phyloP scores from a whole-genome alignment of 208 protist species.

The Trypanosoma brucei region DNA sequence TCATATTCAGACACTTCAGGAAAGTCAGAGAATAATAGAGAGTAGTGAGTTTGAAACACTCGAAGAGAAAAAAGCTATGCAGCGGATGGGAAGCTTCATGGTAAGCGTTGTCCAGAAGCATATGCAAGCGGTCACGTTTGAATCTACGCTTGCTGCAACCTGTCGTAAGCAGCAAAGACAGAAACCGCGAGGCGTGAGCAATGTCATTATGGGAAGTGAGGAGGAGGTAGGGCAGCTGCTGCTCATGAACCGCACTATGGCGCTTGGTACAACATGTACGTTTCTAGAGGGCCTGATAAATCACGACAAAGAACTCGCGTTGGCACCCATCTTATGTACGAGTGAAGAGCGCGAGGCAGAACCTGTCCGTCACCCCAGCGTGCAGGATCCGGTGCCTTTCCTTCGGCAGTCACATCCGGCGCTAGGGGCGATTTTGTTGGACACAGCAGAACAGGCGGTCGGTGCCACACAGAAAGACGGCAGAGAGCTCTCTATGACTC shows the following conservation, averaged over 20 bases:
- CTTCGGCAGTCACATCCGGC: constrained; percentile 12
- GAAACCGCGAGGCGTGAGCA: neutral
- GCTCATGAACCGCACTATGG: constrained; percentile 24
- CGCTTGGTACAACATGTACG: constrained; percentile 17
- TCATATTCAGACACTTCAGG: constrained; percentile 8
- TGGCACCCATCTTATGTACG: neutral
- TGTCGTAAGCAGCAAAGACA: neutral
- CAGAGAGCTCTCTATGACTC: neutral
- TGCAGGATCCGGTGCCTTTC: constrained; percentile 4
- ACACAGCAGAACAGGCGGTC: neutral
- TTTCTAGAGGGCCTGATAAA: neutral
- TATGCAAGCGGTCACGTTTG: constrained; percentile 10
- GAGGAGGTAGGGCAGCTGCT: constrained; percentile 11
- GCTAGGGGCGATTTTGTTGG: constrained; percentile 10
- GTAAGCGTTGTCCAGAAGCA: constrained; percentile 10
- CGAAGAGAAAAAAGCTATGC: neutral
- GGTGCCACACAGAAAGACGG: no score
- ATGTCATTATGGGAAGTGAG: constrained; percentile 4
- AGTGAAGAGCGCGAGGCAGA: neutral
- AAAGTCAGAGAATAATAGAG: neutral
- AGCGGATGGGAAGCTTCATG: constrained; percentile 7
- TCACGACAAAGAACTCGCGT: neutral
- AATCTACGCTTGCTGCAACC: neutral
- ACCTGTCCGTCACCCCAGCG: neutral
- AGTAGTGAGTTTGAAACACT: neutral